Evolutionary conservation across 2,329 filamentous ascomycete genomes (phyloP).

Genomic region (Cladobotryum protrusum): DNA sequence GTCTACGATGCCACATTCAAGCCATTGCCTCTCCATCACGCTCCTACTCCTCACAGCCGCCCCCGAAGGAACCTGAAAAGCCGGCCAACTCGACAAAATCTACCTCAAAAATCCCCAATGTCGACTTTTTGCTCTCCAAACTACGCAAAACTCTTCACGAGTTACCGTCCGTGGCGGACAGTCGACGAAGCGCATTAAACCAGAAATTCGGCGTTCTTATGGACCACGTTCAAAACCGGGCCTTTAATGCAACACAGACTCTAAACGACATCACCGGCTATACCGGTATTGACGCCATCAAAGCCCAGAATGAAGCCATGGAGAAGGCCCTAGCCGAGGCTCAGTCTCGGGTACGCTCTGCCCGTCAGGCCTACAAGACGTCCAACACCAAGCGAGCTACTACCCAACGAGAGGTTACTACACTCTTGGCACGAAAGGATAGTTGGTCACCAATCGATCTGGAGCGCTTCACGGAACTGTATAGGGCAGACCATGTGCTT

Average conservation of each 20-base stretch:
- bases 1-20: constrained; percentile 17
- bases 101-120: neutral
- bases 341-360: constrained; percentile 60
- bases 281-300: constrained; percentile 80
- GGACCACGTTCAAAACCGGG: constrained; percentile 81
- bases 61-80: constrained; percentile 15
- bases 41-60: constrained; percentile 22
- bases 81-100: neutral
- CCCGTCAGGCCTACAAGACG: constrained; percentile 73
- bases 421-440: constrained; percentile 87
- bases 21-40: constrained; percentile 19
- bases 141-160: constrained; percentile 12
- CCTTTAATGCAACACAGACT: constrained; percentile 77
- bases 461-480: constrained; percentile 88
- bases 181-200: constrained; percentile 27
- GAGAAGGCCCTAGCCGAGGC: constrained; percentile 53
- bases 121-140: neutral
- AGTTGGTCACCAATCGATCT: constrained; percentile 82
- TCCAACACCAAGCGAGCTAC: constrained; percentile 77
- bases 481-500: constrained; percentile 87
- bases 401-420: constrained; percentile 93
- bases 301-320: constrained; percentile 65
- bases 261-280: constrained; percentile 95
- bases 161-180: constrained; percentile 29
- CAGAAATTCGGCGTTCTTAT: constrained; percentile 51